Conservation (phyloP, 2,329 filamentous ascomycete species). For the Aureobasidium sp. region DNA sequence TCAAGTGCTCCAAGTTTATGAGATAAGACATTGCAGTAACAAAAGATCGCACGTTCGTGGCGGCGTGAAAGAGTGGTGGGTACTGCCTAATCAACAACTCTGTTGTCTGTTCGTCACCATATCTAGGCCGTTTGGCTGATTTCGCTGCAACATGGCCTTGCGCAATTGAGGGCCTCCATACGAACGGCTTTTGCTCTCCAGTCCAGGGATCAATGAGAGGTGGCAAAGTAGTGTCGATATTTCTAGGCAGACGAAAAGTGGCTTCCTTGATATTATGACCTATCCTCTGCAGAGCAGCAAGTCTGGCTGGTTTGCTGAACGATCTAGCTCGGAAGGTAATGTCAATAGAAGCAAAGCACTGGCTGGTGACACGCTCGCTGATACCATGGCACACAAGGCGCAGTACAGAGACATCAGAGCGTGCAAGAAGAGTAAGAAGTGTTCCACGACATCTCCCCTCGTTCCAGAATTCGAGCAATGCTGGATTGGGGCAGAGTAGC, state of each 20-base stretch:
- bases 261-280: conserved; percentile 73
- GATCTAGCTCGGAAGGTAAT: conserved; percentile 66
- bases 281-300: conserved; percentile 69
- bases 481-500: conserved; percentile 42
- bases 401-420: conserved; percentile 41
- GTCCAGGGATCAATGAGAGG: conserved; percentile 74
- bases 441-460: conserved; percentile 41
- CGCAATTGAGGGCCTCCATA: conserved; percentile 66
- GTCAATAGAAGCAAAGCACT: conserved; percentile 61
- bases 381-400: conserved; percentile 64
- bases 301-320: conserved; percentile 66
- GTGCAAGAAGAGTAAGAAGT: conserved; percentile 36
- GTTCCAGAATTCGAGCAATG: conserved; percentile 45
- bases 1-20: conserved; percentile 64
- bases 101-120: conserved; percentile 70
- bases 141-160: conserved; percentile 48
- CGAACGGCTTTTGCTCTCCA: conserved; percentile 70
- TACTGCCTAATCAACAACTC: conserved; percentile 81
- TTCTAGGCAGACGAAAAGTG: conserved; percentile 70
- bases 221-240: conserved; percentile 70
- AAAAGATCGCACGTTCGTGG: conserved; percentile 81
- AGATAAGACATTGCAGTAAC: conserved; percentile 65
- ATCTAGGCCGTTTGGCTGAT: conserved; percentile 60
- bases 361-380: conserved; percentile 61
- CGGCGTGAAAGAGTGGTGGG: conserved; percentile 80